Evolutionary conservation across 2,329 filamentous ascomycete species (phyloP).

Genomic region (Ophiostoma montium): DNA sequence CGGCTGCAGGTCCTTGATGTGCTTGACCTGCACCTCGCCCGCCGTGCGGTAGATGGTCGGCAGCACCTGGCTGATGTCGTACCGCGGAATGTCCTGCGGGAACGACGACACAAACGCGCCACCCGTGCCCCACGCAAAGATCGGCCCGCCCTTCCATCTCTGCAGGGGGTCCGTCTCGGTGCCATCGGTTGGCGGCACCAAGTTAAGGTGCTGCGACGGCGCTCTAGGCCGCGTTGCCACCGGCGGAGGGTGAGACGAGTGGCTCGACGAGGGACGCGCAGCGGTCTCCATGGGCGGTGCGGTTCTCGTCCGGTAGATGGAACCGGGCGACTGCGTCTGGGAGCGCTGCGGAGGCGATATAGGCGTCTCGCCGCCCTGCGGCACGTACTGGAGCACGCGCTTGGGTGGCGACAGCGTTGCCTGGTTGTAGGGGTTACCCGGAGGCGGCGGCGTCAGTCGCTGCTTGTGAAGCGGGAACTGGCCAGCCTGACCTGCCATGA

Average conservation of each 20-base stretch:
- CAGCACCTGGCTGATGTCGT: slow-evolving; percentile 55
- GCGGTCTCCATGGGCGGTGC: slow-evolving; percentile 1
- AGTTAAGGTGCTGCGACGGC: slow-evolving; percentile 40
- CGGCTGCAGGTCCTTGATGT: slow-evolving; percentile 58
- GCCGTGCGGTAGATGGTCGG: slow-evolving; percentile 72
- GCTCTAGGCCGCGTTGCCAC: slow-evolving; percentile 28
- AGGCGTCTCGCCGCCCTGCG: slow-evolving; percentile 25
- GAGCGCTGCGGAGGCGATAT: slow-evolving; percentile 48
- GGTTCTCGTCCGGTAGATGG: slow-evolving; percentile 25
- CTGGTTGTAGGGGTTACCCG: slow-evolving; percentile 22
- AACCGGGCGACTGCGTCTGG: slow-evolving; percentile 48
- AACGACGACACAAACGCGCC: slow-evolving; percentile 74
- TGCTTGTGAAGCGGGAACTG: slow-evolving; percentile 7
- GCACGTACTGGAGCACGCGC: slow-evolving; percentile 37
- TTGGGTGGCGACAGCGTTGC: slow-evolving; percentile 42
- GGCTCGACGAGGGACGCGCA: not conserved
- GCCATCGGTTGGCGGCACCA: slow-evolving; percentile 50
- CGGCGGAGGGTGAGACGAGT: slow-evolving; percentile 5
- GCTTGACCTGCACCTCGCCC: slow-evolving; percentile 68
- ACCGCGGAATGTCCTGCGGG: slow-evolving; percentile 77
- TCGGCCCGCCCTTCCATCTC: slow-evolving; percentile 79
- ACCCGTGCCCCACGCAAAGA: slow-evolving; percentile 79
- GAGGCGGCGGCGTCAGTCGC: slow-evolving; percentile 36
- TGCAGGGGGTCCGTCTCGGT: slow-evolving; percentile 63
- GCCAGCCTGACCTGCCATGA: not conserved